Evolutionary conservation across 768 basidiomycete genomes (phyloP), one percentile per base, ranked within the genome.

Genomic region (Scleroderma bovista): DNA sequence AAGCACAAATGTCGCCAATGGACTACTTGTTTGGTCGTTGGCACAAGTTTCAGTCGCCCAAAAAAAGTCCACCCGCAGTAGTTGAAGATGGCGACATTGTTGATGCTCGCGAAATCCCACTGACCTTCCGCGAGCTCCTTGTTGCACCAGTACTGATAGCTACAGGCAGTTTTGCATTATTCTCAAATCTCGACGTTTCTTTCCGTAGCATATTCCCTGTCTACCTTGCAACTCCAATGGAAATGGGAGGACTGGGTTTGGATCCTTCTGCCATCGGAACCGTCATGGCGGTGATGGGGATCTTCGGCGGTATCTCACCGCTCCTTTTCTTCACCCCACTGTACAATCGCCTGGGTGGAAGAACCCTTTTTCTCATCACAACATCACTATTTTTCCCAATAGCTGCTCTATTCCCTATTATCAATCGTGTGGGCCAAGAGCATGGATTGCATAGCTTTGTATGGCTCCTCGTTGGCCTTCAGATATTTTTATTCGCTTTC

Each of bases 211-310:
- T 89, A 10, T 80, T 83, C 36, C 88, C 88, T 0, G 63, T 88
- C 19, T 89, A 86, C 66, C 72, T 80, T 44, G 79, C 85, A 16
- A 88, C 85, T 6, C 84, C 88, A n/a, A 69, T 82, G 47, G 71
- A 73, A 20, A 70, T 80, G 12, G 88, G 87, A 29, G 88, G 88
- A 1, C 75, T 88, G 15, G 86, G 84, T 3, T 67, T 89, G 16
- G 67, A 76, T 17, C 86, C 88, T 5, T 69, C 78, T 3, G 64
- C 60, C 8, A 89, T 90, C 32, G 88, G 88, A 3, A 75, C 75
- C 33, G 75, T 87, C 51, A 69, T 88, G 17, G 77, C 83, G 7
- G 46, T 71, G 6, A 81, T 75, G 57, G 88, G 86, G 1, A 58
- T 86, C 23, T 59, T 79, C 47, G 85, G 83, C 54, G 88, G 86